A percentile compares a stretch with the other conserved stretches of the same genome.
Conservation (phyloP, 148 eudicot genomes). For the Cornus controversa region DNA sequence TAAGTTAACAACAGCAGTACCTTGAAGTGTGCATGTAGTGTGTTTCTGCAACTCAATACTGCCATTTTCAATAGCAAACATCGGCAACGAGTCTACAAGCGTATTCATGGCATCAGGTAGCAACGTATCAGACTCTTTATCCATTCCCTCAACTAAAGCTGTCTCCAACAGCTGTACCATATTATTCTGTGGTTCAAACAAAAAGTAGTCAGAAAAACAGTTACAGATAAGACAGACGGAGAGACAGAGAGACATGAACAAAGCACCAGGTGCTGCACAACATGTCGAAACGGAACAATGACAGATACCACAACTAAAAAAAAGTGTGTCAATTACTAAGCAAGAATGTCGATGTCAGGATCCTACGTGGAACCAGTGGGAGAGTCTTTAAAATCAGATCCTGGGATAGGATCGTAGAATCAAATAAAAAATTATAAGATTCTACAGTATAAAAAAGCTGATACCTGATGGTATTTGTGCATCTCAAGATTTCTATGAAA, state of each 20-base stretch:
- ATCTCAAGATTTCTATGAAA: too few species aligned
- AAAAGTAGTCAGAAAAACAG: not conserved
- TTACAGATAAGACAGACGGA: not conserved
- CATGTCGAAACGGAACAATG: slow-evolving; percentile 2
- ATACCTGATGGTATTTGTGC: too few species aligned
- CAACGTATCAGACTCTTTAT: slow-evolving; percentile 52
- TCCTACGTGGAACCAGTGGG: too few species aligned
- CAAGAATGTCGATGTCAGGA: too few species aligned
- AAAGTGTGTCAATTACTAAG: not conserved
- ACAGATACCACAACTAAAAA: not conserved
- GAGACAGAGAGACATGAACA: not conserved
- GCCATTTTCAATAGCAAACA: slow-evolving; percentile 26
- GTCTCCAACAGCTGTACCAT: slow-evolving; percentile 73
- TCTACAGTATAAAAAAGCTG: too few species aligned
- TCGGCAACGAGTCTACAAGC: slow-evolving; percentile 45
- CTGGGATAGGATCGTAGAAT: too few species aligned
- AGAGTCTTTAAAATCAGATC: too few species aligned
- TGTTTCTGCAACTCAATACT: slow-evolving; percentile 41
- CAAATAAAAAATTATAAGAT: not conserved
- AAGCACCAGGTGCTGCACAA: not conserved
- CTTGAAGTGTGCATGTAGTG: slow-evolving; percentile 60
- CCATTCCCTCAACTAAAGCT: slow-evolving; percentile 53
- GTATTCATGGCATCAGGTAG: slow-evolving; percentile 40
- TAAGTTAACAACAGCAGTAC: slow-evolving; percentile 36
- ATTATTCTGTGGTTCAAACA: slow-evolving; percentile 38